Conservation (phyloP, 495 filamentous ascomycete genomes). For the Opeltia flavorubescens region DNA sequence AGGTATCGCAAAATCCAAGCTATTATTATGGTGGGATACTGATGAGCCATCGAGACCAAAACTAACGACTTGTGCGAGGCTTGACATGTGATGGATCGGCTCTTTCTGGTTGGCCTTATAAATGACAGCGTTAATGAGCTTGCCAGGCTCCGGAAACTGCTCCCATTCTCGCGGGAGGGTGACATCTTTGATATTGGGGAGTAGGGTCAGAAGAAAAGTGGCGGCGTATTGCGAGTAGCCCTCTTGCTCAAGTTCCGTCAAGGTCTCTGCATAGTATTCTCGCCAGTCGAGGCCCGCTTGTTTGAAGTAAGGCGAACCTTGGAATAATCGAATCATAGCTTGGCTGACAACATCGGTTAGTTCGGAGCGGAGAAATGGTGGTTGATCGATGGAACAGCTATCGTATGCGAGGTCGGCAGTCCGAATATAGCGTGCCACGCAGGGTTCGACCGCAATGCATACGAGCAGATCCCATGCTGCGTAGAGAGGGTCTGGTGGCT, state of each 20-base stretch:
- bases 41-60: no score
- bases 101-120: conserved; percentile 14
- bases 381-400: no score
- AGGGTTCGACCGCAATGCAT: no score
- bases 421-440: no score
- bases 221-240: conserved; percentile 24
- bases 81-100: conserved; percentile 2
- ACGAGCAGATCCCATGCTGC: no score
- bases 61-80: no score
- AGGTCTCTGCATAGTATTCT: conserved; percentile 20
- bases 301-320: conserved; percentile 19
- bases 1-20: no score
- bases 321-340: conserved; percentile 18
- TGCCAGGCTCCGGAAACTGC: conserved; percentile 14
- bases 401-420: no score
- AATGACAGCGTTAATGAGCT: conserved; percentile 17
- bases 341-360: no score
- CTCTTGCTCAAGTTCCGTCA: conserved; percentile 15
- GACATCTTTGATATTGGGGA: conserved; percentile 22
- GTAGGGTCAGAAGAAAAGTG: conserved; percentile 24
- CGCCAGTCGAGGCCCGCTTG: conserved; percentile 25
- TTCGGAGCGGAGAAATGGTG: no score
- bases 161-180: conserved; percentile 16
- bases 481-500: no score
- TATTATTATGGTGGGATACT: no score